A percentile compares a stretch with the other conserved stretches of the same genome.
These are phyloP conservation scores for Ganoderma lingzhi DNA, from an alignment of 1,284 basidiomycete species.

Conservation along the genomic window DNA sequence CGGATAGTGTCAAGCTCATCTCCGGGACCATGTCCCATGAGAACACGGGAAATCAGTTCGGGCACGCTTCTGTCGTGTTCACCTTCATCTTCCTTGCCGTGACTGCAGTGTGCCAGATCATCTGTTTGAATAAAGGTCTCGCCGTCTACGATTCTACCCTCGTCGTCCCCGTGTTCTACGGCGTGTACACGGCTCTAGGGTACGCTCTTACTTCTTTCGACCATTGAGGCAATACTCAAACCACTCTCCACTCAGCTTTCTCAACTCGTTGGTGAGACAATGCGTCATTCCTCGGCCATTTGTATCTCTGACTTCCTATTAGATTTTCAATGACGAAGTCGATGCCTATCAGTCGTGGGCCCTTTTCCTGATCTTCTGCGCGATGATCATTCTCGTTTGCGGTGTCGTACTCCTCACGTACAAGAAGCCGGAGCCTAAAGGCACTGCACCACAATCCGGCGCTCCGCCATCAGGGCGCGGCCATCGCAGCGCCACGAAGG, in stretches of 20 bases:
- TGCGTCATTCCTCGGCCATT: not conserved
- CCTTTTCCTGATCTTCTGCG: conserved; percentile 85
- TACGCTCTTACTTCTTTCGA: conserved; percentile 39
- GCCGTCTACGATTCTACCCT: conserved; percentile 82
- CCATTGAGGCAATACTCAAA: not conserved
- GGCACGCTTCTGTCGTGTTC: conserved; percentile 82
- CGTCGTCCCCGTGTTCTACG: conserved; percentile 79
- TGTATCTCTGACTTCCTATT: not conserved
- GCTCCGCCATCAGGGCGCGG: conserved; percentile 27
- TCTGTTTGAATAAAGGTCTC: conserved; percentile 88
- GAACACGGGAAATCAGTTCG: conserved; percentile 87
- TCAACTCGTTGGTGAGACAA: conserved; percentile 64
- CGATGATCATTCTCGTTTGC: conserved; percentile 84
- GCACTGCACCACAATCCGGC: conserved; percentile 25
- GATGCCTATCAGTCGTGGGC: conserved; percentile 87
- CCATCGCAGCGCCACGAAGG: conserved; percentile 26
- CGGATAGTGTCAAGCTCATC: conserved; percentile 75
- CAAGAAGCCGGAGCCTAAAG: conserved; percentile 75
- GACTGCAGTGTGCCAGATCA: conserved; percentile 89
- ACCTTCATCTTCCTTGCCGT: conserved; percentile 82
- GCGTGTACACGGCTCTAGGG: conserved; percentile 71
- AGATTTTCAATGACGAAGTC: conserved; percentile 84
- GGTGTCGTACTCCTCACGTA: conserved; percentile 88
- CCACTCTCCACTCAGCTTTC: conserved; percentile 54
- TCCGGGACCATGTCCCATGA: conserved; percentile 78